Evolutionary conservation across 1,284 basidiomycete genomes (phyloP), one percentile per base, ranked within the genome.

Genomic region (Cryptococcus jaspeensis): DNA sequence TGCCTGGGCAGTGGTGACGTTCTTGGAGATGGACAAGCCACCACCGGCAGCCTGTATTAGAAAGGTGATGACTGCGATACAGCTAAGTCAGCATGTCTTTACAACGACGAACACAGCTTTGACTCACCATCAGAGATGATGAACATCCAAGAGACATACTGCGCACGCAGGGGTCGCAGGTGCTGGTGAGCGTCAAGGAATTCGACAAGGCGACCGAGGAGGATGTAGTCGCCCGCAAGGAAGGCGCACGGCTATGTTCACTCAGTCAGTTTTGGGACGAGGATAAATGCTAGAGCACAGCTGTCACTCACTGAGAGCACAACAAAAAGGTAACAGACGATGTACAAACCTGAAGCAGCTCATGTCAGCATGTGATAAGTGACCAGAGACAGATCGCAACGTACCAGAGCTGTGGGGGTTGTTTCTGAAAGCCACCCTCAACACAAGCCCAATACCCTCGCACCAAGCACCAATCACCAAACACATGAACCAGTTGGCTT

Each of bases 401-500:
- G 47, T 18, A 55, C 78, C 80, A 55, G 57, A 59, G 38, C 56
- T 63, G 50, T 69, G 69, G 5, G 62, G 63, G 53, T 69, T 64
- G n/a, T 55, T 58, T 35, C 69, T 61, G 76, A 81, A 45, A 71
- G 78, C 59, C 81, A 80, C 4, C 81, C 69, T 45, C 47, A 70
- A 48, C 1, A 58, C 59, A 28, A 70, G 50, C 12, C 69, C 69
- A 81, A 62, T 81, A 65, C 4, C 61, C 52, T 61, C 59, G 82
- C 84, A 82, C 72, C 83, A 86, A 38, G 79, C 79, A 22, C 86
- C 86, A 49, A 87, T 83, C 12, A 84, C 79, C 81, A 87, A 83
- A 23, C 81, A 76, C 36, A 84, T 61, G 84, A 87, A 86, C 74
- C 81, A 87, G 63, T 79, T 81, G 5, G 83, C 83, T 7, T 84